Percentiles rank a stretch among this genome's conserved stretches.
Conservation (phyloP, 2,329 filamentous ascomycete species). For the Penicillium sp. region DNA sequence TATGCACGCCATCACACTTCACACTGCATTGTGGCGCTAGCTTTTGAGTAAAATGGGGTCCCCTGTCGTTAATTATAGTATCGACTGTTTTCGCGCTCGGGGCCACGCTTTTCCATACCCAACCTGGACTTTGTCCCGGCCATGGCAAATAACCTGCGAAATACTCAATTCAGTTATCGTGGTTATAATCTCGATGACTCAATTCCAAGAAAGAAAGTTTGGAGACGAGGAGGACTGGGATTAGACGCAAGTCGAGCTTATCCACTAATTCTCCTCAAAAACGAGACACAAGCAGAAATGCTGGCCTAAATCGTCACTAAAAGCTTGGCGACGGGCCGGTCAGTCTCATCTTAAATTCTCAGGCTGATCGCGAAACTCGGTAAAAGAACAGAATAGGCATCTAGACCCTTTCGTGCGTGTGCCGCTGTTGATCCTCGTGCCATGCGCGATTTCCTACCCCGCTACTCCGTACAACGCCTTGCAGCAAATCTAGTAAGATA, state of each 20-base stretch:
- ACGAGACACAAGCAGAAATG: constrained; percentile 6
- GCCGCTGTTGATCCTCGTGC: background rate
- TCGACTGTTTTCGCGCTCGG: constrained; percentile 93
- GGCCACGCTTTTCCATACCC: constrained; percentile 86
- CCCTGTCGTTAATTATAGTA: constrained; percentile 93
- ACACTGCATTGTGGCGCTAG: constrained; percentile 61
- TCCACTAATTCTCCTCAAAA: constrained; percentile 4
- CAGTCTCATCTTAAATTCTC: constrained; percentile 5
- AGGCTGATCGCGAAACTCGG: constrained; percentile 11
- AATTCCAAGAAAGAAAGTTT: constrained; percentile 16
- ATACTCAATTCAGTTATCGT: constrained; percentile 17
- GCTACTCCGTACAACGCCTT: background rate
- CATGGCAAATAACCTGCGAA: constrained; percentile 17
- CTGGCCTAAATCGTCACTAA: constrained; percentile 1
- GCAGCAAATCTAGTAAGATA: background rate
- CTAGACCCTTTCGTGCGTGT: constrained; percentile 19
- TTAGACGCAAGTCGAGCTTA: constrained; percentile 14
- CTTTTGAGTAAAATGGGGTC: constrained; percentile 99
- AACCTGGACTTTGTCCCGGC: constrained; percentile 47
- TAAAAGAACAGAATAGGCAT: constrained; percentile 12
- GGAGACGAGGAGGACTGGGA: constrained; percentile 17
- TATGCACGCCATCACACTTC: background rate
- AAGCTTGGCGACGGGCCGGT: constrained; percentile 15
- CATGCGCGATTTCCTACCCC: constrained; percentile 13
- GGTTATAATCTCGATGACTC: constrained; percentile 1